Conservation (phyloP, 2,329 filamentous ascomycete species). For the Exophiala aquamarina region DNA sequence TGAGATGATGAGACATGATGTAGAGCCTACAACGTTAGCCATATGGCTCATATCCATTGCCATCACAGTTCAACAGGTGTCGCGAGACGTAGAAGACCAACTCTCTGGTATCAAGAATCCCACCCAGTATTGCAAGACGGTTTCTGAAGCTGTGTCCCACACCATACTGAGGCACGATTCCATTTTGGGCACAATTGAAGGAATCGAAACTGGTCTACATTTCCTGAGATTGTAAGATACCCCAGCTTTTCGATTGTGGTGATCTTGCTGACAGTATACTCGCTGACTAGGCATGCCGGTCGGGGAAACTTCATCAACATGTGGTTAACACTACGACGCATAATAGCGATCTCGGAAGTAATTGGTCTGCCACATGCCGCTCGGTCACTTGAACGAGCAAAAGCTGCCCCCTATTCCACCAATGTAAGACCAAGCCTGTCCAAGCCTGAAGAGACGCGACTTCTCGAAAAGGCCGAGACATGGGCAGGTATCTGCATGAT, state of each 20-base stretch:
- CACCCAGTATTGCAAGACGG: constrained; percentile 8
- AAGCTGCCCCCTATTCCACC: too few relatives aligned
- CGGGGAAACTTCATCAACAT: constrained; percentile 36
- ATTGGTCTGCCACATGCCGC: constrained; percentile 35
- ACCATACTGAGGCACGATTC: constrained; percentile 30
- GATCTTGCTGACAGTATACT: too few relatives aligned
- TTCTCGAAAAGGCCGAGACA: constrained; percentile 28
- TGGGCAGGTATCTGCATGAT: constrained; percentile 36
- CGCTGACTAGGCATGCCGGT: too few relatives aligned
- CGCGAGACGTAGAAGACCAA: background rate
- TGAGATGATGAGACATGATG: constrained; percentile 7
- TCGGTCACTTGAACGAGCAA: background rate
- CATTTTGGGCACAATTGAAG: constrained; percentile 32
- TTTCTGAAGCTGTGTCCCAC: constrained; percentile 13
- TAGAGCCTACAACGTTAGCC: constrained; percentile 13
- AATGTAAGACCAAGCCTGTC: constrained; percentile 2
- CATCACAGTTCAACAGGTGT: constrained; percentile 12
- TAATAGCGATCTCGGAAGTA: constrained; percentile 39
- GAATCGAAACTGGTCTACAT: constrained; percentile 32
- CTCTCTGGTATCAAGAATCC: constrained; percentile 4
- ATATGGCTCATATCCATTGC: constrained; percentile 19
- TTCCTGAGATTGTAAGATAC: constrained; percentile 37
- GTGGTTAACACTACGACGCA: constrained; percentile 39
- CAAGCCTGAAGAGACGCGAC: constrained; percentile 10
- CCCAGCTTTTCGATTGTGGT: constrained; percentile 29